Conservation (phyloP, 768 basidiomycete genomes). For the Podaxis mareebaensis region DNA sequence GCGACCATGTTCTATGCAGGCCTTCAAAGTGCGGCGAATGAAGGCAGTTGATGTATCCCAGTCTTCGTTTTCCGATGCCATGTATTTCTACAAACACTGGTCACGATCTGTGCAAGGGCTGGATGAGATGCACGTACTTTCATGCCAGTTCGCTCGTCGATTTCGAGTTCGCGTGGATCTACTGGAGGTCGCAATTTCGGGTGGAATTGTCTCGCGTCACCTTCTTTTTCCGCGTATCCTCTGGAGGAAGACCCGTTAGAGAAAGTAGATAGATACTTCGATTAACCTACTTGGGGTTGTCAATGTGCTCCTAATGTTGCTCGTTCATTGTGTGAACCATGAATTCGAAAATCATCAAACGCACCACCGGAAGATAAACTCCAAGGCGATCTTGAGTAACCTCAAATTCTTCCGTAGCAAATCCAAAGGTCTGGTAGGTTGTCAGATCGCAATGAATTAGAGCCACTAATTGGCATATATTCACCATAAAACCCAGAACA, state of each 20-base stretch:
- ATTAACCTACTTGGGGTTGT: constrained; percentile 64
- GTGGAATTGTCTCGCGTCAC: constrained; percentile 72
- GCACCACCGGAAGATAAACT: constrained; percentile 71
- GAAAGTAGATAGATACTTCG: background rate
- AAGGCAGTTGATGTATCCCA: constrained; percentile 79
- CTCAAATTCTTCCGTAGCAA: constrained; percentile 67
- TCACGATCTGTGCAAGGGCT: background rate
- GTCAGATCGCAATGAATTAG: background rate
- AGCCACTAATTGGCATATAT: background rate
- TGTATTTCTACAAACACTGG: constrained; percentile 59
- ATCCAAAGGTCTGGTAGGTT: constrained; percentile 53
- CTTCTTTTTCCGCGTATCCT: constrained; percentile 68
- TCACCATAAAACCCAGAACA: constrained; percentile 58
- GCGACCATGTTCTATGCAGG: constrained; percentile 71
- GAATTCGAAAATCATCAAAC: constrained; percentile 21
- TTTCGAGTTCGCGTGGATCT: constrained; percentile 67
- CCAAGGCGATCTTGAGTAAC: constrained; percentile 73
- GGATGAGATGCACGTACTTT: constrained; percentile 44
- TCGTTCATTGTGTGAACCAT: constrained; percentile 1
- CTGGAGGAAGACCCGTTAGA: constrained; percentile 28
- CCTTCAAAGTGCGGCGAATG: constrained; percentile 58
- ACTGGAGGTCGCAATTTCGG: constrained; percentile 76
- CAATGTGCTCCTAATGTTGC: constrained; percentile 63
- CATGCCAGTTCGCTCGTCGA: constrained; percentile 79
- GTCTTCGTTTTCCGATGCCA: constrained; percentile 64